These are phyloP conservation scores for Elaeagnus macrophylla DNA, from an alignment of 306 rosid species.

Conservation along the genomic window DNA sequence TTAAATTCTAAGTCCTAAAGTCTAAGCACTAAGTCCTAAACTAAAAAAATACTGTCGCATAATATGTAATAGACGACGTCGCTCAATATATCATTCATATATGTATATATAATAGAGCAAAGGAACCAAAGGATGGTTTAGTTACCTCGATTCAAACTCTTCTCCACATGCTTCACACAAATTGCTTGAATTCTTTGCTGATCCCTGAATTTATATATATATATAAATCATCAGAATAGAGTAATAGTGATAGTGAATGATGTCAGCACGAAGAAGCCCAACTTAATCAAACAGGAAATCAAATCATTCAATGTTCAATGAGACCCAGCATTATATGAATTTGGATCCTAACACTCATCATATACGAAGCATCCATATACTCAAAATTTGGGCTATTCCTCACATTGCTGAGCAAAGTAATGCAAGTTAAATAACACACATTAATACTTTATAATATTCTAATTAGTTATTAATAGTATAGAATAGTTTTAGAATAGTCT, in stretches of 20 bases:
- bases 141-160: conserved; percentile 85
- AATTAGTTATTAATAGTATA: too few relatives aligned
- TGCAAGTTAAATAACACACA: too few relatives aligned
- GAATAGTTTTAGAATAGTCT: too few relatives aligned
- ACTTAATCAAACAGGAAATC: neutral
- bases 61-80: too few relatives aligned
- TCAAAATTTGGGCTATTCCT: too few relatives aligned
- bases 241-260: neutral
- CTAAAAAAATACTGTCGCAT: too few relatives aligned
- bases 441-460: too few relatives aligned
- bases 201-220: conserved; percentile 32
- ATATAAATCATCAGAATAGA: conserved; percentile 7
- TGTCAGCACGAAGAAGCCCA: neutral
- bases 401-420: too few relatives aligned
- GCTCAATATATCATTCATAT: too few relatives aligned
- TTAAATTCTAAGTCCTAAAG: too few relatives aligned
- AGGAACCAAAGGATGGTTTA: neutral
- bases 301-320: neutral
- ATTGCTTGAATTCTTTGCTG: conserved; percentile 44
- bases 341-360: neutral
- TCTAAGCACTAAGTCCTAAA: too few relatives aligned
- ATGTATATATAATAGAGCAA: too few relatives aligned
- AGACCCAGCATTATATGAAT: neutral
- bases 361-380: neutral
- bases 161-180: conserved; percentile 64